Percentiles rank a stretch among this genome's conserved stretches.
These are phyloP conservation scores for Aureobasidium sp. DNA, from an alignment of 2,329 filamentous ascomycete genomes.

Conservation along the genomic window DNA sequence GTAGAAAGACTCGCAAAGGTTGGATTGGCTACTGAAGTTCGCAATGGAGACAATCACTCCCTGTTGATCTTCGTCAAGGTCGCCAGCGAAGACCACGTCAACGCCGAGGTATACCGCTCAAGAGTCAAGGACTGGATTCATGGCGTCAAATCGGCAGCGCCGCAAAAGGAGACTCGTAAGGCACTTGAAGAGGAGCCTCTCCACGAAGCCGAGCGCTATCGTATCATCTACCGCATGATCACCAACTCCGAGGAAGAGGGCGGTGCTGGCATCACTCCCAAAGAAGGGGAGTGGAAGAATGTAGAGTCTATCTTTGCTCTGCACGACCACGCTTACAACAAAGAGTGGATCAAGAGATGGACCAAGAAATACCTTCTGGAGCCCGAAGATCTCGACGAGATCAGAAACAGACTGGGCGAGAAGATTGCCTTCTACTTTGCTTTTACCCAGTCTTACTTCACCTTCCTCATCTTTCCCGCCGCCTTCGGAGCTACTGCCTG, in stretches of 20 bases:
- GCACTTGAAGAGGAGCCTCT: slow-evolving; percentile 68
- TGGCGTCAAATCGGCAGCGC: slow-evolving; percentile 71
- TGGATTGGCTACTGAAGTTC: slow-evolving; percentile 82
- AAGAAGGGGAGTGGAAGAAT: slow-evolving; percentile 44
- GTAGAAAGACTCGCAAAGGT: slow-evolving; percentile 67
- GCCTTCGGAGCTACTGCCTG: slow-evolving; percentile 69
- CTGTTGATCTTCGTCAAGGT: slow-evolving; percentile 79
- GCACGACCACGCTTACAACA: slow-evolving; percentile 46
- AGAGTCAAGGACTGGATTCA: slow-evolving; percentile 92
- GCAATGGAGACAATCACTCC: slow-evolving; percentile 66
- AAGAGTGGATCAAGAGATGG: slow-evolving; percentile 48
- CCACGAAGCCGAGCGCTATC: slow-evolving; percentile 78
- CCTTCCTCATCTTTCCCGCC: slow-evolving; percentile 75
- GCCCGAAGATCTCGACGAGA: slow-evolving; percentile 44
- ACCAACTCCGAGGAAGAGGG: slow-evolving; percentile 42
- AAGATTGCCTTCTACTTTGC: slow-evolving; percentile 91
- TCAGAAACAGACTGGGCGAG: slow-evolving; percentile 44
- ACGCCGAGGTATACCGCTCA: slow-evolving; percentile 74
- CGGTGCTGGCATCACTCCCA: slow-evolving; percentile 45
- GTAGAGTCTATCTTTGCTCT: slow-evolving; percentile 44
- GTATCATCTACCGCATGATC: slow-evolving; percentile 75
- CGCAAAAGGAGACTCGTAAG: slow-evolving; percentile 62
- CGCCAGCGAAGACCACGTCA: slow-evolving; percentile 65
- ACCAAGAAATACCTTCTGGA: slow-evolving; percentile 40
- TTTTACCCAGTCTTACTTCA: slow-evolving; percentile 85